Evolutionary conservation across 495 filamentous ascomycete genomes (phyloP).

Genomic region (Jackrogersella multiformis): DNA sequence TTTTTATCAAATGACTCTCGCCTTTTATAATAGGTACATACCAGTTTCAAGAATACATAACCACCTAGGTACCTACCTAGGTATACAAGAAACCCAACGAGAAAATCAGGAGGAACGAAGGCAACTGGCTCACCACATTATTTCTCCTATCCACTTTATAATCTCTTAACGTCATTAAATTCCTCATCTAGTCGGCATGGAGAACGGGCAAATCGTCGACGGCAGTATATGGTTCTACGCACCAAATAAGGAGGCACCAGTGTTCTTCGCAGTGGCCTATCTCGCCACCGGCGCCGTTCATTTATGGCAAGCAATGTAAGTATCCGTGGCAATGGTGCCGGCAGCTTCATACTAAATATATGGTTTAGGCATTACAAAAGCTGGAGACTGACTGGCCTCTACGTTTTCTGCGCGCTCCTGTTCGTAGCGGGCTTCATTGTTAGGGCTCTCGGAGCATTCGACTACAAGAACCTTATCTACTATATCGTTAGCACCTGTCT

Average conservation of each 20-base stretch:
- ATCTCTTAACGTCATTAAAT: neutral
- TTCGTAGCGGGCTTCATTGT: conserved; percentile 68
- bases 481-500: conserved; percentile 70
- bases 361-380: conserved; percentile 63
- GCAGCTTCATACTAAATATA: conserved; percentile 54
- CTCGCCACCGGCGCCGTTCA: conserved; percentile 66
- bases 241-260: conserved; percentile 75
- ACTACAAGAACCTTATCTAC: conserved; percentile 64
- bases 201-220: conserved; percentile 52
- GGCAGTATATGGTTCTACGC: conserved; percentile 75
- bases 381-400: conserved; percentile 52
- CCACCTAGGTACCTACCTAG: too few relatives aligned
- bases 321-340: conserved; percentile 1
- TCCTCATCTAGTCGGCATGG: conserved; percentile 39
- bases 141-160: too few relatives aligned
- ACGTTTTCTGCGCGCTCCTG: conserved; percentile 50
- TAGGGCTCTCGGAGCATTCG: conserved; percentile 65
- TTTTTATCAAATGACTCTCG: too few relatives aligned
- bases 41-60: neutral
- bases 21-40: neutral
- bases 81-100: too few relatives aligned
- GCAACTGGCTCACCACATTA: neutral
- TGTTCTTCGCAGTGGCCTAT: conserved; percentile 74
- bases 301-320: conserved; percentile 70
- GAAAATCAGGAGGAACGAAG: neutral